Percentiles rank a stretch among this genome's conserved stretches.
Evolutionary conservation across 306 rosid genomes (phyloP).

Genomic region (Fragaria ananassa): DNA sequence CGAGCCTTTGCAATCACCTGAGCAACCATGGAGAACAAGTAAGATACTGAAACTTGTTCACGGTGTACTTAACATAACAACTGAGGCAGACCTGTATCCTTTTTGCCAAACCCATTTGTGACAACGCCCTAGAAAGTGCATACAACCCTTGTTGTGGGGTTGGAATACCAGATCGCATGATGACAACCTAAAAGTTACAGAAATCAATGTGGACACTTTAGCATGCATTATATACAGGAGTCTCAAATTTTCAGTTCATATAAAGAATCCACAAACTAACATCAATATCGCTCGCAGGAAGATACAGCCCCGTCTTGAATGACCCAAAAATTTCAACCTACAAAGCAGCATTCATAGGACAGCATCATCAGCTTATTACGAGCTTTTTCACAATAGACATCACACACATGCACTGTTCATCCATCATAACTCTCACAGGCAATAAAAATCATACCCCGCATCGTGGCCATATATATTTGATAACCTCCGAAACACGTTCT

Average conservation of each 20-base stretch:
- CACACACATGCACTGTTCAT: neutral
- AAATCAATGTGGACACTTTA: neutral
- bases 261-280: constrained; percentile 41
- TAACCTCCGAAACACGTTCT: constrained; percentile 62
- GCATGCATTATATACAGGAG: neutral
- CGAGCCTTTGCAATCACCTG: constrained; percentile 98
- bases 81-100: constrained; percentile 62
- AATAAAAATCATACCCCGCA: constrained; percentile 49
- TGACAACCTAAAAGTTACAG: constrained; percentile 63
- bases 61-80: neutral
- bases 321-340: constrained; percentile 98
- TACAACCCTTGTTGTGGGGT: constrained; percentile 77
- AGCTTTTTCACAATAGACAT: neutral
- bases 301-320: constrained; percentile 88
- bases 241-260: neutral
- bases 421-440: neutral
- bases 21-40: constrained; percentile 21
- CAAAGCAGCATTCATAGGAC: constrained; percentile 23
- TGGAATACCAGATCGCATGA: constrained; percentile 67
- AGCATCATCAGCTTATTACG: neutral
- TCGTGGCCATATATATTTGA: constrained; percentile 88
- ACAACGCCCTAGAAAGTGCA: constrained; percentile 89
- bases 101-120: constrained; percentile 78
- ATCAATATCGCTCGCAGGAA: constrained; percentile 90
- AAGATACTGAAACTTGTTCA: constrained; percentile 1